Evolutionary conservation across 805 yeast species (phyloP), one percentile per base, ranked within the genome.

Genomic region (Suhomyces sp.): DNA sequence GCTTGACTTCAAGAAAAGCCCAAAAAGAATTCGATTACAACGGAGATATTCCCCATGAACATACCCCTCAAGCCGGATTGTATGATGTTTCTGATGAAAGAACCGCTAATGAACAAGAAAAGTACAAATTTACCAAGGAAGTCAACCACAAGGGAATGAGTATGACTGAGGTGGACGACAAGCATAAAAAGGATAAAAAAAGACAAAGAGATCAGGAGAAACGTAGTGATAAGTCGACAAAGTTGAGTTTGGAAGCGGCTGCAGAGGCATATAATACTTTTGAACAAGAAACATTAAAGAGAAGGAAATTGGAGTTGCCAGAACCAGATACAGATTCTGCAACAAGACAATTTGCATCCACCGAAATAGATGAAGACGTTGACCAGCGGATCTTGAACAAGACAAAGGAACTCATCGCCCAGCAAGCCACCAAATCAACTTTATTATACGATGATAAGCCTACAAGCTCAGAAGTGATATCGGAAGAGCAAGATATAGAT

Each of bases 41-140:
- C 53, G 83, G 79, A 1, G 96, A 85, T 48, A 77, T 90, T 7
- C 87, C 91, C 0, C 83, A 84, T 49, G 93, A 88, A 49, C 80
- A 77, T 40, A 60, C 58, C 11, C 91, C 95, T 0, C 72, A 69
- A 4, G 65, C 62, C 0, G 96, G 96, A 0, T 58, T 76, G 14
- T 85, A 81, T 53, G 90, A 84, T 49, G 77, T 80, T 0, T 49
- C 67, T 0, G 76, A 72, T n/a, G 97, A 90, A 53, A 58, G 60
- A 10, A 48, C 47, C 10, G 42, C 44, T 3, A 77, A 80, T 39
- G 51, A 50, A 2, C 39, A 39, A 6, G 71, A 65, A 1, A 56
- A 66, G 27, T 41, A 40, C 1, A 56, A 52, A 13, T 84, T 77
- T 56, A 74, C 70, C 36, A 54, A 49, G 5, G 47, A 51, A 4